Conservation (phyloP, 768 basidiomycete species). For the Boletus coccyginus region DNA sequence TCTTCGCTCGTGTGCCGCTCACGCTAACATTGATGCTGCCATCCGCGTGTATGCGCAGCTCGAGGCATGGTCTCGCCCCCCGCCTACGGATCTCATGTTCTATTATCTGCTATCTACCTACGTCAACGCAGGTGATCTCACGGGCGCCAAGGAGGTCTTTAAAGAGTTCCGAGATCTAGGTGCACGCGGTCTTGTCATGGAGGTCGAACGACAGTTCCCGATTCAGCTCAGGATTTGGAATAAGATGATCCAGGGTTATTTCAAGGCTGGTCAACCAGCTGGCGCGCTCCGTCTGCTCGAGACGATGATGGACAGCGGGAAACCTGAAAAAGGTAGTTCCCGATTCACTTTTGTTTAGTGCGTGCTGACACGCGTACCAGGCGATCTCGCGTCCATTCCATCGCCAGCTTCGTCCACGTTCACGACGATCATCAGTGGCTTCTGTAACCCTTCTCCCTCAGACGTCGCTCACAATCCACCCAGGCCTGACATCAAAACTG, state of each 20-base stretch:
- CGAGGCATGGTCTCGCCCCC: slow-evolving; percentile 37
- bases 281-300: slow-evolving; percentile 66
- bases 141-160: slow-evolving; percentile 59
- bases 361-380: slow-evolving; percentile 1
- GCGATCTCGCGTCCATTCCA: slow-evolving; percentile 42
- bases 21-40: slow-evolving; percentile 57
- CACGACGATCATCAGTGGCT: slow-evolving; percentile 60
- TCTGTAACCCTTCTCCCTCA: slow-evolving; percentile 44
- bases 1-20: slow-evolving; percentile 58
- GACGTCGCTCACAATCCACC: background rate
- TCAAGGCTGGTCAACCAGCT: slow-evolving; percentile 58
- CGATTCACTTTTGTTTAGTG: background rate
- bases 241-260: slow-evolving; percentile 72
- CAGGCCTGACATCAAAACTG: slow-evolving; percentile 53
- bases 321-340: slow-evolving; percentile 14
- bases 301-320: slow-evolving; percentile 58
- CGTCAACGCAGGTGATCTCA: slow-evolving; percentile 47
- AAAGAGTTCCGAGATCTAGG: slow-evolving; percentile 50
- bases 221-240: slow-evolving; percentile 61
- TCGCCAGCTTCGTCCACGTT: slow-evolving; percentile 63
- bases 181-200: slow-evolving; percentile 28
- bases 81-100: slow-evolving; percentile 41
- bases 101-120: slow-evolving; percentile 58
- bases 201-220: slow-evolving; percentile 20
- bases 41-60: slow-evolving; percentile 63